These are phyloP conservation scores for Chalaropsis thielavioides DNA, from an alignment of 2,329 filamentous ascomycete genomes.

Conservation along the genomic window DNA sequence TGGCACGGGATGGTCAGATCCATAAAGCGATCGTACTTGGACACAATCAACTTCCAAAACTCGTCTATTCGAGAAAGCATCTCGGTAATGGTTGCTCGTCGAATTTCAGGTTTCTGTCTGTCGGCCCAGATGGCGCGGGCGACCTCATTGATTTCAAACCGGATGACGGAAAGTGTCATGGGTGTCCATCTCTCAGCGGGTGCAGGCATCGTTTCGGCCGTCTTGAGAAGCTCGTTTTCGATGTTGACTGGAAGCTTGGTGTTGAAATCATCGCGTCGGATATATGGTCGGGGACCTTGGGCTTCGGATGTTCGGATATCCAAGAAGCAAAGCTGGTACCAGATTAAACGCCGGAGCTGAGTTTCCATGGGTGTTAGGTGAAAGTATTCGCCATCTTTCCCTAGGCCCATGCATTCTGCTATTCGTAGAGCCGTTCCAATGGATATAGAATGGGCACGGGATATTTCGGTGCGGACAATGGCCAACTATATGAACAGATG, in stretches of 20 bases:
- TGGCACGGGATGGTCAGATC: constrained; percentile 46
- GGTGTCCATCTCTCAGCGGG: constrained; percentile 44
- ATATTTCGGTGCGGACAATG: constrained; percentile 57
- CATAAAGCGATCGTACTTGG: constrained; percentile 50
- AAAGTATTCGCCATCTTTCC: constrained; percentile 55
- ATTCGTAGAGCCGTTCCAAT: constrained; percentile 58
- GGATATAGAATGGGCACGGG: constrained; percentile 56
- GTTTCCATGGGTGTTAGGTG: constrained; percentile 52
- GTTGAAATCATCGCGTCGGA: constrained; percentile 61
- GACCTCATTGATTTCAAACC: constrained; percentile 61
- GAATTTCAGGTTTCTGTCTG: constrained; percentile 46
- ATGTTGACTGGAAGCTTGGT: constrained; percentile 58
- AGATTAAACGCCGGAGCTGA: constrained; percentile 56
- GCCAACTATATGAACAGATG: constrained; percentile 39
- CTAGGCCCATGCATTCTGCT: constrained; percentile 64
- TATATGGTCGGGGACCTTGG: constrained; percentile 55
- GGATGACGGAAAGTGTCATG: constrained; percentile 51
- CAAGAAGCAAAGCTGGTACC: constrained; percentile 66
- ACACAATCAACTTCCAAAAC: constrained; percentile 49
- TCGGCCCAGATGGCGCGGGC: constrained; percentile 57
- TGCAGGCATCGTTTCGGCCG: constrained; percentile 28
- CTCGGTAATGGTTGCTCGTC: constrained; percentile 46
- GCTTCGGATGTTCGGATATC: constrained; percentile 62
- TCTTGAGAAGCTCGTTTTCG: constrained; percentile 47
- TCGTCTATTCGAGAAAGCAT: constrained; percentile 54